These are phyloP conservation scores for Fistulifera pelliculosa DNA, from an alignment of 108 stramenopile genomes.

Conservation along the genomic window DNA sequence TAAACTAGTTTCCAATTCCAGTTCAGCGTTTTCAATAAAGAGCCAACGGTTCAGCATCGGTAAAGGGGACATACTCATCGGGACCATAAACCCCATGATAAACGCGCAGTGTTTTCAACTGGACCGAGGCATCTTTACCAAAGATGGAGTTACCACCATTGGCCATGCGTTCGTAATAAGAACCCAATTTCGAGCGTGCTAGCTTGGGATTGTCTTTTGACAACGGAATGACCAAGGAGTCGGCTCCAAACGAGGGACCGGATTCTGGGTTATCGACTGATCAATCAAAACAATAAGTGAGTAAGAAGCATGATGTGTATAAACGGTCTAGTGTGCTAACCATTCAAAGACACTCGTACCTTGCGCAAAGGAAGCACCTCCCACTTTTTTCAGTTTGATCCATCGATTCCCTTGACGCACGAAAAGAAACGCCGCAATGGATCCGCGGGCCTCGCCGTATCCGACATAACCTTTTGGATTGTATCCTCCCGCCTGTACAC, in stretches of 20 bases:
- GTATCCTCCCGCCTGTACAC: constrained; percentile 71
- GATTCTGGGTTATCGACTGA: constrained; percentile 49
- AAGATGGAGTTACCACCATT: constrained; percentile 70
- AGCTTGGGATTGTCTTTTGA: constrained; percentile 36
- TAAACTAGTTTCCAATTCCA: too few species aligned
- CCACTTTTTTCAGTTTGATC: constrained; percentile 70
- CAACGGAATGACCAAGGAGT: constrained; percentile 68
- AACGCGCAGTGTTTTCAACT: constrained; percentile 60
- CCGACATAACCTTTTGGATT: constrained; percentile 78
- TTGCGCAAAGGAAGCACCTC: constrained; percentile 70
- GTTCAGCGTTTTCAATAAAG: constrained; percentile 34
- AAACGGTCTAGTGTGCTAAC: too few species aligned
- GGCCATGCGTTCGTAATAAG: constrained; percentile 62
- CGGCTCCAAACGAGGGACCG: constrained; percentile 71
- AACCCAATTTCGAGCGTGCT: constrained; percentile 69
- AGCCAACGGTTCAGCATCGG: constrained; percentile 86
- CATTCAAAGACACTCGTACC: constrained; percentile 2
- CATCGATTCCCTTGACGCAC: constrained; percentile 25
- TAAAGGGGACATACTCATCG: constrained; percentile 78
- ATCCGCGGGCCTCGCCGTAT: constrained; percentile 75
- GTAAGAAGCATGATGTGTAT: too few species aligned
- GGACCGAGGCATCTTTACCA: constrained; percentile 45
- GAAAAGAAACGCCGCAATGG: constrained; percentile 80
- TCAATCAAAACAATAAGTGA: background rate
- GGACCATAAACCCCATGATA: constrained; percentile 68